phyloP scores from a whole-genome alignment of 1,139 yeast species.

The Yarrowia galli region DNA sequence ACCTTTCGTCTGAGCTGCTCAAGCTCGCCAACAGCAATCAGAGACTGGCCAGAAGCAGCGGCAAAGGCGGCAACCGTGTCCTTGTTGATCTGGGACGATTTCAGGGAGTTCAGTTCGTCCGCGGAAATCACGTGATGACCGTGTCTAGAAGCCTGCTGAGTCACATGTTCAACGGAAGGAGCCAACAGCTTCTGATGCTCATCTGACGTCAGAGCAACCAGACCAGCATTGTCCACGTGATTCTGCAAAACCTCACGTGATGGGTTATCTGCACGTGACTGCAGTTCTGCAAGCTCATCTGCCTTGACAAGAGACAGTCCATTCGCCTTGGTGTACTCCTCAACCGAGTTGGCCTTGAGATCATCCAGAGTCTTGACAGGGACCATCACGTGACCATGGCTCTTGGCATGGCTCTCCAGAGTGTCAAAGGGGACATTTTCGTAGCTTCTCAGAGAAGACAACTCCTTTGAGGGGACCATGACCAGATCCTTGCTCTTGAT shows the following conservation, averaged over 20 bases:
- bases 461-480: conserved; percentile 3
- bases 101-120: conserved; percentile 41
- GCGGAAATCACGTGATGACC: conserved; percentile 5
- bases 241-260: conserved; percentile 44
- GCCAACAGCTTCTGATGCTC: background rate
- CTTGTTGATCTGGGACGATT: conserved; percentile 45
- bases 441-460: background rate
- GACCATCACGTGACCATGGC: conserved; percentile 48
- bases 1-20: conserved; percentile 46
- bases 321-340: conserved; percentile 31
- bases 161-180: background rate
- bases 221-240: conserved; percentile 19
- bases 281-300: conserved; percentile 46
- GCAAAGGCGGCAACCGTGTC: conserved; percentile 47
- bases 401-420: conserved; percentile 44
- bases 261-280: conserved; percentile 45
- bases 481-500: conserved; percentile 14
- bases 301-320: conserved; percentile 46
- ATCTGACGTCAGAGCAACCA: background rate
- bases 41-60: conserved; percentile 46
- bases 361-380: conserved; percentile 46
- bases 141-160: background rate
- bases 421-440: conserved; percentile 40
- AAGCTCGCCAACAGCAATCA: conserved; percentile 45
- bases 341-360: conserved; percentile 41